These are phyloP conservation scores for Curvularia eragrostidis DNA, from an alignment of 2,329 filamentous ascomycete genomes.

Conservation along the genomic window DNA sequence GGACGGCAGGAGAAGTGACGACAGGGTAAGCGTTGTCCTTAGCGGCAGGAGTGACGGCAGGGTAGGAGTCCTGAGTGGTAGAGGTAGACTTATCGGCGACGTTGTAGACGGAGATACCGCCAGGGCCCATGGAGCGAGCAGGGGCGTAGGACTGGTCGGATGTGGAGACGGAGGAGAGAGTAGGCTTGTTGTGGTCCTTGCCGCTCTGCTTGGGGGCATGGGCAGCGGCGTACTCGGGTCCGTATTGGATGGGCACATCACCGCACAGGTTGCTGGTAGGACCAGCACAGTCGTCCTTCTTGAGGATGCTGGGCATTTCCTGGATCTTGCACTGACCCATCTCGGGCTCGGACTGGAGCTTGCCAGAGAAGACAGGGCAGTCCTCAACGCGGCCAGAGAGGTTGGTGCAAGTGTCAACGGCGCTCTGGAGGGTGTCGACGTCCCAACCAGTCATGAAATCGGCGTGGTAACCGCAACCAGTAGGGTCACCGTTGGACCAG, in stretches of 20 bases:
- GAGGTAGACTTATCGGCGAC: conserved; percentile 30
- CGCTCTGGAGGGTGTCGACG: conserved; percentile 66
- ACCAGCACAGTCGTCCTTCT: conserved; percentile 65
- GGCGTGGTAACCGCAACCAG: conserved; percentile 74
- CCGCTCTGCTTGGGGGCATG: conserved; percentile 30
- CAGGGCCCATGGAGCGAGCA: conserved; percentile 38
- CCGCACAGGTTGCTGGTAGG: conserved; percentile 70
- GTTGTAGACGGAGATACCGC: conserved; percentile 44
- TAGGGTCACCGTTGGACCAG: conserved; percentile 73
- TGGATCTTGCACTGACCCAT: conserved; percentile 68
- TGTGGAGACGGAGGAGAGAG: conserved; percentile 30
- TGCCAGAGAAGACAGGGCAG: conserved; percentile 70
- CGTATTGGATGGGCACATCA: conserved; percentile 58
- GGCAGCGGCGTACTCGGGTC: conserved; percentile 51
- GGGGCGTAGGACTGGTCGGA: conserved; percentile 47
- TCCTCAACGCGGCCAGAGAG: conserved; percentile 71
- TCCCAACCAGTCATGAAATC: conserved; percentile 79
- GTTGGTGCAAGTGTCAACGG: conserved; percentile 77
- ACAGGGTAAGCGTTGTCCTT: too few species aligned
- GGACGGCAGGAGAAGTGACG: conserved; percentile 33
- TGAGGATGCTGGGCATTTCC: conserved; percentile 60
- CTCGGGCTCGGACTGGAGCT: conserved; percentile 64
- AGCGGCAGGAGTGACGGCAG: conserved; percentile 32
- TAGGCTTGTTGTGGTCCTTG: conserved; percentile 30
- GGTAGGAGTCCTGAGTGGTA: conserved; percentile 11